These are phyloP conservation scores for Chrysochromulina parva DNA, from an alignment of 78 protist genomes.

Conservation along the genomic window DNA sequence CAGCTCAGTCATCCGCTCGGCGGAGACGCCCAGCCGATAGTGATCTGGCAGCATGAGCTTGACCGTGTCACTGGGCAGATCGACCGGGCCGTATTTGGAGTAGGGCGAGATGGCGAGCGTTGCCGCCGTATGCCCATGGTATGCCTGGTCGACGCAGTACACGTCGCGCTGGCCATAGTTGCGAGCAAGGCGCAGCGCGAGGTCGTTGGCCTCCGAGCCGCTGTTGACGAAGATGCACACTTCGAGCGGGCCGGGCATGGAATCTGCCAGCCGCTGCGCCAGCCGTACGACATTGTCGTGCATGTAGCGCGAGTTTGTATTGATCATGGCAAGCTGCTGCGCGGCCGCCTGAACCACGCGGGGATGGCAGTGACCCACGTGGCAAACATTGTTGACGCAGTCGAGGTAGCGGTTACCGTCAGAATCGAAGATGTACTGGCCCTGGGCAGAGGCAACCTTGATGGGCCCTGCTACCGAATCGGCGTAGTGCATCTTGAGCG, in stretches of 20 bases:
- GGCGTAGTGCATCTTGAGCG: not conserved
- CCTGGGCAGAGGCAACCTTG: not conserved
- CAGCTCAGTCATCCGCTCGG: not conserved
- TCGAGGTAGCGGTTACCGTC: conserved; percentile 60
- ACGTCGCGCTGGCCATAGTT: conserved; percentile 26
- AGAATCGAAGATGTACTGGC: conserved; percentile 46
- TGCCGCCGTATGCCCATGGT: conserved; percentile 76
- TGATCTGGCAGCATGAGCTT: not conserved
- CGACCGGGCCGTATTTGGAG: conserved; percentile 12
- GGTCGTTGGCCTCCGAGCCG: conserved; percentile 89
- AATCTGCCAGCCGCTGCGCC: conserved; percentile 32
- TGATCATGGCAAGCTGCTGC: conserved; percentile 51
- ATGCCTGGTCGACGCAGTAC: conserved; percentile 52
- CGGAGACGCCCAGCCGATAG: not conserved
- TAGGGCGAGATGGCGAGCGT: conserved; percentile 27
- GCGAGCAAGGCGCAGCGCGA: conserved; percentile 78
- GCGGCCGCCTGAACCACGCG: conserved; percentile 51
- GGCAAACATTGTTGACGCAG: conserved; percentile 64
- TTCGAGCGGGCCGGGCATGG: conserved; percentile 48
- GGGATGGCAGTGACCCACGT: conserved; percentile 78
- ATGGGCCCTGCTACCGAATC: not conserved
- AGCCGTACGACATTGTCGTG: conserved; percentile 40
- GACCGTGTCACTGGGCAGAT: not conserved
- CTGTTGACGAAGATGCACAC: conserved; percentile 68
- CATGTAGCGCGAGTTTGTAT: conserved; percentile 75